Percentiles rank a stretch among this genome's conserved stretches.
Evolutionary conservation across 108 stramenopile species (phyloP).

Genomic region (Parietichytrium sp.): DNA sequence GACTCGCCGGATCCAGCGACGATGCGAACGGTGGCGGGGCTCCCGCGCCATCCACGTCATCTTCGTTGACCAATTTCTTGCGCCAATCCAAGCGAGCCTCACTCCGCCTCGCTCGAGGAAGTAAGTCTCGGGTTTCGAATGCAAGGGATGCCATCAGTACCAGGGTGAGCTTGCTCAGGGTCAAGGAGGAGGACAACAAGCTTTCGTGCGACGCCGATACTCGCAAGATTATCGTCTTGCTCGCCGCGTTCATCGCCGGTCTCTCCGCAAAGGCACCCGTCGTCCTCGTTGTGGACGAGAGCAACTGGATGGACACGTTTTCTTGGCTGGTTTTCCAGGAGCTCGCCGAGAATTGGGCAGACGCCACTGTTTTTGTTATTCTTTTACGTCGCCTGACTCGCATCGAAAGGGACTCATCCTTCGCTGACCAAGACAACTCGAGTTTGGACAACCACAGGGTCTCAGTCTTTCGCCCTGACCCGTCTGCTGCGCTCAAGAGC

Average conservation of each 20-base stretch:
- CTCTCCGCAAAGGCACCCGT: background rate
- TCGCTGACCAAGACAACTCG: background rate
- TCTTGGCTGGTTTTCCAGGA: conserved; percentile 14
- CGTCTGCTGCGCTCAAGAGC: background rate
- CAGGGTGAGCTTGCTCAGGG: too few relatives aligned
- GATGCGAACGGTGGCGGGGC: too few relatives aligned
- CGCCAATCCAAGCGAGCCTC: conserved; percentile 12
- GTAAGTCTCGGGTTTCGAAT: too few relatives aligned
- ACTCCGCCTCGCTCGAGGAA: background rate
- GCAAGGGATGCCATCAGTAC: too few relatives aligned
- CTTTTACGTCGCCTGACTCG: background rate
- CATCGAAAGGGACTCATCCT: background rate
- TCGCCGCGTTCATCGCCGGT: background rate
- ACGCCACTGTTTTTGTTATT: background rate
- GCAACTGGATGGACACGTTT: conserved; percentile 27
- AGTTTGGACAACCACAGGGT: background rate
- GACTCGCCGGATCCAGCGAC: too few relatives aligned
- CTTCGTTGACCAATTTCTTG: too few relatives aligned
- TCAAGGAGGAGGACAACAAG: background rate
- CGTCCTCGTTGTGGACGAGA: conserved; percentile 25
- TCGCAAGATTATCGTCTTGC: background rate
- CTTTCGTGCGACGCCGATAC: background rate
- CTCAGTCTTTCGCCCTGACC: background rate
- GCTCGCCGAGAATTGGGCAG: background rate
- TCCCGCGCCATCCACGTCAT: too few relatives aligned